Conservation (phyloP, 2,329 filamentous ascomycete species). For the Aureobasidium sp. region DNA sequence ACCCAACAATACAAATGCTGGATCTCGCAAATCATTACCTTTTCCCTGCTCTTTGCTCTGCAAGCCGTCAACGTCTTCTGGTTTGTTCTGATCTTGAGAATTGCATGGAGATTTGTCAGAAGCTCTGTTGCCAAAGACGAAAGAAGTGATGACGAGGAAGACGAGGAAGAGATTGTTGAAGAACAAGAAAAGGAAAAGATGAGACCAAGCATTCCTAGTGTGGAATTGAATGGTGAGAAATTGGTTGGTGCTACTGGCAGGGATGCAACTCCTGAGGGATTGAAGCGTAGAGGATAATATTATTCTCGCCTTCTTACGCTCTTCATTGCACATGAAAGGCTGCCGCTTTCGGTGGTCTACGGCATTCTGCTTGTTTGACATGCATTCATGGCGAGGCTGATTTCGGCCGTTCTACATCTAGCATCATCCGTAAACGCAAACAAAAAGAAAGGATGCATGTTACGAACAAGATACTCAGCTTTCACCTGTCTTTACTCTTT, state of each 20-base stretch:
- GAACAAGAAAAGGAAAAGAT: conserved; percentile 2
- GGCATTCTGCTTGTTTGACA: too few relatives aligned
- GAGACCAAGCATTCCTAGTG: background rate
- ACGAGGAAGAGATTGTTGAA: conserved; percentile 36
- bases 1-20: conserved; percentile 70
- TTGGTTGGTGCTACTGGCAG: background rate
- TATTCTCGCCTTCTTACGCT: background rate
- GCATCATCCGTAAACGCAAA: too few relatives aligned
- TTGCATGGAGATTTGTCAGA: conserved; percentile 63
- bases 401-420: too few relatives aligned
- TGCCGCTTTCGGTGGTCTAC: too few relatives aligned
- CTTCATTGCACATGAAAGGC: background rate
- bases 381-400: too few relatives aligned
- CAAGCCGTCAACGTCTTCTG: conserved; percentile 76
- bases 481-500: too few relatives aligned
- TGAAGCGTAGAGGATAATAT: background rate
- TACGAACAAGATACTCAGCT: too few relatives aligned
- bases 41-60: conserved; percentile 55
- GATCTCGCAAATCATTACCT: conserved; percentile 61
- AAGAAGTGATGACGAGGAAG: conserved; percentile 64
- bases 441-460: too few relatives aligned
- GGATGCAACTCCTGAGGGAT: background rate
- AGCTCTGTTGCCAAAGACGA: conserved; percentile 60
- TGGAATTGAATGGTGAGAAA: background rate
- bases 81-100: conserved; percentile 69